phyloP scores from a whole-genome alignment of 1,284 basidiomycete species.

The Xanthoconium separans region DNA sequence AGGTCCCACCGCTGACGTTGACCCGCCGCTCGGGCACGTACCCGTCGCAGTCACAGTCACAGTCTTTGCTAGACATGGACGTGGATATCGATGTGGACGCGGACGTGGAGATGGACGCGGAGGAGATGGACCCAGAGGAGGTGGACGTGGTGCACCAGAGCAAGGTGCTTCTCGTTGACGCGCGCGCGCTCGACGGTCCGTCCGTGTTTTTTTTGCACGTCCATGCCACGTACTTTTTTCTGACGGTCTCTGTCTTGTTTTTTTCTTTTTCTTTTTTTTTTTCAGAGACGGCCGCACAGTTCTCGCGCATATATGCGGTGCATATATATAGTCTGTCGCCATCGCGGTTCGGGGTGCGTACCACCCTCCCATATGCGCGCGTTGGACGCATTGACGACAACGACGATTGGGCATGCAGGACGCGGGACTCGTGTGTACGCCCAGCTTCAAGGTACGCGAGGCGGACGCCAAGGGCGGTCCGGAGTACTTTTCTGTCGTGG shows the following conservation, averaged over 20 bases:
- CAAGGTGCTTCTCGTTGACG: constrained; percentile 54
- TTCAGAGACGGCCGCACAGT: constrained; percentile 46
- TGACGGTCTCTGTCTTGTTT: not conserved
- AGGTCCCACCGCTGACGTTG: constrained; percentile 27
- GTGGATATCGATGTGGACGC: constrained; percentile 36
- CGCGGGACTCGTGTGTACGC: constrained; percentile 53
- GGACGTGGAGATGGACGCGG: constrained; percentile 33
- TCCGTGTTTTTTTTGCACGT: constrained; percentile 1
- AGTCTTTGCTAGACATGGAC: constrained; percentile 48
- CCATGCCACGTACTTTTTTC: not conserved
- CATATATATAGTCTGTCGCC: constrained; percentile 70
- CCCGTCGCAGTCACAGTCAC: constrained; percentile 35
- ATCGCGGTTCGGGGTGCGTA: constrained; percentile 53
- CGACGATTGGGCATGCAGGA: constrained; percentile 49
- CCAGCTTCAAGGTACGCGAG: constrained; percentile 46
- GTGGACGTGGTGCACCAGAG: constrained; percentile 40
- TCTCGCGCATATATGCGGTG: constrained; percentile 47
- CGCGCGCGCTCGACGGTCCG: constrained; percentile 60
- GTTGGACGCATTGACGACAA: not conserved
- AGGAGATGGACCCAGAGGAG: constrained; percentile 26
- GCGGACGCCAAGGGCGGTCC: constrained; percentile 47
- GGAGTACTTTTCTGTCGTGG: constrained; percentile 45
- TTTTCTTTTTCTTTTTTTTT: too few relatives aligned
- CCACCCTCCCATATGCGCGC: not conserved
- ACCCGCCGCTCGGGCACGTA: constrained; percentile 10